Conservation (phyloP, 2,329 filamentous ascomycete species). For the Colletotrichum sp. region DNA sequence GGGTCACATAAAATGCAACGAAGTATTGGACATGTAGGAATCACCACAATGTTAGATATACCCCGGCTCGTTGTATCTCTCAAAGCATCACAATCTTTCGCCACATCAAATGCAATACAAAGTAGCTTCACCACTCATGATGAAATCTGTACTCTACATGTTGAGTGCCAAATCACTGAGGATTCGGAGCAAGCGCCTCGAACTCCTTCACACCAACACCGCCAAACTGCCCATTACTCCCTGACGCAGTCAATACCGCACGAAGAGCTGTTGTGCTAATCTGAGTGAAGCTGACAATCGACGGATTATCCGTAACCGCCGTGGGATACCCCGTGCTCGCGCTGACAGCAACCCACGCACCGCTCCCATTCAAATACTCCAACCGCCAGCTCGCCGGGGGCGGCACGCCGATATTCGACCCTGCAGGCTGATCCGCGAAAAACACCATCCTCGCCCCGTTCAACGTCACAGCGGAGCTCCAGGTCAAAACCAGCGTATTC, state of each 20-base stretch:
- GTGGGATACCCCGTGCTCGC: conserved; percentile 27
- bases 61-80: too few relatives aligned
- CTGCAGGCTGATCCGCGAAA: conserved; percentile 33
- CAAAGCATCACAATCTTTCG: too few relatives aligned
- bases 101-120: too few relatives aligned
- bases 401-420: conserved; percentile 33
- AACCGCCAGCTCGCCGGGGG: conserved; percentile 31
- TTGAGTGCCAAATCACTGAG: not conserved
- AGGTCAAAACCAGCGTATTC: conserved; percentile 34
- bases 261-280: conserved; percentile 27
- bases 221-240: not conserved
- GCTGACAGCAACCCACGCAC: conserved; percentile 25
- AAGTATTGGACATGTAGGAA: too few relatives aligned
- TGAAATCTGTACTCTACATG: too few relatives aligned
- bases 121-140: too few relatives aligned
- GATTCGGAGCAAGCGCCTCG: not conserved
- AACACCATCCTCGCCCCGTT: conserved; percentile 34
- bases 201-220: conserved; percentile 1
- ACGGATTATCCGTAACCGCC: conserved; percentile 28
- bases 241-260: conserved; percentile 27
- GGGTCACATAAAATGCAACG: too few relatives aligned
- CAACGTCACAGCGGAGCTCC: conserved; percentile 31
- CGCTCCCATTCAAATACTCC: conserved; percentile 26
- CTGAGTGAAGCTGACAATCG: conserved; percentile 29
- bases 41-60: too few relatives aligned